Evolutionary conservation across 176 grass and related monocot genomes (phyloP), one percentile per base, ranked within the genome.

Genomic region (Zizania latifolia): DNA sequence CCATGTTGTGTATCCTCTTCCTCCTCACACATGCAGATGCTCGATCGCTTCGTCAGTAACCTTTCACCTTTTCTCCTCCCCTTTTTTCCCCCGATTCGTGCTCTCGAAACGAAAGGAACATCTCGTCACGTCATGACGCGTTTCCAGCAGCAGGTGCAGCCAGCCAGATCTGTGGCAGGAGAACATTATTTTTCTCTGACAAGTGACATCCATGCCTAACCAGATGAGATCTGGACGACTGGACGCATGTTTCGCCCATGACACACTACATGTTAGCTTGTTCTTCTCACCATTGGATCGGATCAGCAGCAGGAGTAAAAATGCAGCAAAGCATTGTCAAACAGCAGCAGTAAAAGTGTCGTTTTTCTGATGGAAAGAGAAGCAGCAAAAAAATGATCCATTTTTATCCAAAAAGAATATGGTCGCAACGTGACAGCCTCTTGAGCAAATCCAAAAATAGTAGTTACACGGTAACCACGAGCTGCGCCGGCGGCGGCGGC

Each of bases 211-310:
- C 66, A 61, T 64, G 79, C 62, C 24, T 12, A 28, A 21, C 22
- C 56, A 63, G 56, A 34, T 57, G 78, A 58, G 78, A 87, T 82
- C 72, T 71, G 58, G 71, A 69, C 56, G 72, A 78, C 72, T 71
- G 58, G 71, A 69, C 56, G 72, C 58, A 63, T 58, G 73, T 28
- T 36, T 23, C 14, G 45, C 76, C 68, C 83, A 74, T 85, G 29
- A 37, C 16, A 15, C 21, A 8, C 21, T 66, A 24, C 17, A 37
- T 37, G 32, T 4, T 56, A 8, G 2, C 13, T 38, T 17, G 50
- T 6, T 56, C 32, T n/a, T 5, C 1, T 12, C n/a, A 1, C n/a
- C 17, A 53, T 22, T 53, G 48, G 48, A 22, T 21, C 48, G 13
- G 31, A 48, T 12, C 46, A 50, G 46, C 46, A 50, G 13, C 30